Evolutionary conservation across 176 grass and related monocot species (phyloP).

Genomic region (Eleusine indica): DNA sequence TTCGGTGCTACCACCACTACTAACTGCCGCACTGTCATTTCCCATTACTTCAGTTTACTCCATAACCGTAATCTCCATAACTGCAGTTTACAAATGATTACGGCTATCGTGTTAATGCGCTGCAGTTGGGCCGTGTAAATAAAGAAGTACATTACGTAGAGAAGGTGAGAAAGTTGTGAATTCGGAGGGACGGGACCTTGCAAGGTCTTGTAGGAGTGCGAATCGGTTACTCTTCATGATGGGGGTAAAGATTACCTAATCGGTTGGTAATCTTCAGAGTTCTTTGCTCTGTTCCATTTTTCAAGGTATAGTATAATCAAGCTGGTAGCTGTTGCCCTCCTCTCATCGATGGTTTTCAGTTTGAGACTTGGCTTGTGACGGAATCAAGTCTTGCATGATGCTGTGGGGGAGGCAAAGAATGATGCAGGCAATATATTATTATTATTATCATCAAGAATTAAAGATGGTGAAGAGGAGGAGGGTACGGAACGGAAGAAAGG

Average conservation of each 20-base stretch:
- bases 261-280: not conserved
- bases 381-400: not conserved
- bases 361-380: not conserved
- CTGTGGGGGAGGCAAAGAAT: not conserved
- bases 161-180: not conserved
- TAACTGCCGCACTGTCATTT: not conserved
- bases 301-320: no score
- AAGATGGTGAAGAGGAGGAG: no score
- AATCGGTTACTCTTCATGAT: not conserved
- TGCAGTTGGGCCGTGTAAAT: no score
- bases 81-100: not conserved
- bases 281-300: no score
- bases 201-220: not conserved
- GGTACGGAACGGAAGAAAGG: not conserved
- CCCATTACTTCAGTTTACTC: no score
- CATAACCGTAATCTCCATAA: not conserved
- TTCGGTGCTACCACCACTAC: not conserved
- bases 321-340: not conserved
- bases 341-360: not conserved
- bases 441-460: no score
- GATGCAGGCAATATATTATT: not conserved
- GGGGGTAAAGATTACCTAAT: not conserved
- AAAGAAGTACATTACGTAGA: no score
- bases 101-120: not conserved
- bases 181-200: not conserved